These are phyloP conservation scores for Neofusicoccum parvum DNA, from an alignment of 2,329 filamentous ascomycete species.

Conservation along the genomic window DNA sequence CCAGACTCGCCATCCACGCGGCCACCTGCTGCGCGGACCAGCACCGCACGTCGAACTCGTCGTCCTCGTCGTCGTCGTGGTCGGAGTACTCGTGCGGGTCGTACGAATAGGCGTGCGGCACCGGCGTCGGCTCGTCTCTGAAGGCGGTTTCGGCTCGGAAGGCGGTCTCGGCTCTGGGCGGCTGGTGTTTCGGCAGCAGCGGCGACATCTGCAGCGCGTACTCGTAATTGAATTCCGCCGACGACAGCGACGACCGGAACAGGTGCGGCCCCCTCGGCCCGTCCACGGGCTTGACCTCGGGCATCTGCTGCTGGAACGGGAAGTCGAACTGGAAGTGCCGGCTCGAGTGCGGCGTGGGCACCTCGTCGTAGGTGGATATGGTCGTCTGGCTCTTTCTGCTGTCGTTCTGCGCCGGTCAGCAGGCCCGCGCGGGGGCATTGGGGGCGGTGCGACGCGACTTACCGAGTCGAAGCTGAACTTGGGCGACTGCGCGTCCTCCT, in stretches of 20 bases:
- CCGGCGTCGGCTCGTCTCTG: conserved; percentile 12
- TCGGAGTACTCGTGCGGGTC: conserved; percentile 16
- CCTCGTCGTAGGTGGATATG: conserved; percentile 82
- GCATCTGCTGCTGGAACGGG: conserved; percentile 45
- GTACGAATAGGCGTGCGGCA: conserved; percentile 6
- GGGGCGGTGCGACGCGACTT: conserved; percentile 40
- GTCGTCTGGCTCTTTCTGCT: conserved; percentile 76
- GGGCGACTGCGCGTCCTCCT: conserved; percentile 52
- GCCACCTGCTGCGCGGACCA: conserved; percentile 80
- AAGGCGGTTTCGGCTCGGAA: conserved; percentile 33
- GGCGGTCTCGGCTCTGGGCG: conserved; percentile 44
- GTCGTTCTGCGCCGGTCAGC: conserved; percentile 52
- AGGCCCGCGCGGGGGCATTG: conserved; percentile 24
- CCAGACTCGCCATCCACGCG: conserved; percentile 82
- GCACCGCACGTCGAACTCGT: conserved; percentile 62
- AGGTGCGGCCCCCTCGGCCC: conserved; percentile 86
- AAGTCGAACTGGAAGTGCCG: conserved; percentile 64
- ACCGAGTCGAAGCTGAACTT: conserved; percentile 72
- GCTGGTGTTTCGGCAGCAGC: conserved; percentile 65
- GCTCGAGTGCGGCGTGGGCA: conserved; percentile 72
- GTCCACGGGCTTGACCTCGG: conserved; percentile 67
- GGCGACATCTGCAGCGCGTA: conserved; percentile 70
- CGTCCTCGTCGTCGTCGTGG: conserved; percentile 54
- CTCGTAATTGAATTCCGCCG: conserved; percentile 54
- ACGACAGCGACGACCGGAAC: conserved; percentile 71